Evolutionary conservation across 345 rosid species (phyloP), one percentile per base, ranked within the genome.

Genomic region (Draba incana): DNA sequence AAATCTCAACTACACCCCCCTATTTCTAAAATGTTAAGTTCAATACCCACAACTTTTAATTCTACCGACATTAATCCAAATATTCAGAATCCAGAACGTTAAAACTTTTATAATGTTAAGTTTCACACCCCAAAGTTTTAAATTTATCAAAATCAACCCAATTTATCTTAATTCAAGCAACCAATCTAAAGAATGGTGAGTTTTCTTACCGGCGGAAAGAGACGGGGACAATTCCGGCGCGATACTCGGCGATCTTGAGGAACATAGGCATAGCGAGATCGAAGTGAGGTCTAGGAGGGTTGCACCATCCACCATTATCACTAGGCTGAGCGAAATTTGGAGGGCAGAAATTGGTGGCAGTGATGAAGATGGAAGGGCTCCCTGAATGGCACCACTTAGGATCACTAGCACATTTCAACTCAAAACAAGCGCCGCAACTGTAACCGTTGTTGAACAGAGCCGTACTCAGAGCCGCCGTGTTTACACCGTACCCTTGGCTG

Each of bases 201-300:
- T 33, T 28, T 20, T 33, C 8, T 65, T 63, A 90, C 97, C 97
- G 83, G 82, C 97, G 95, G 78, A 81, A 86, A 46, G 85, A 48
- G 45, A 85, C 86, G 39, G 92, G 92, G 56, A 87, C 92, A 4
- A 85, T 87, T 5, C 92, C 90, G 39, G 92, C 92, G 0, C 85
- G 84, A 74, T 87, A 87, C 78, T 87, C 81, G 1, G 92, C 92
- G 44, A 87, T 83, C 77, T 85, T 85, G 10, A 85, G 89, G 75
- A 87, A 87, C 85, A 85, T 79, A 14, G 92, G 92, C 90, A 85
- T 85, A 42, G 92, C 86, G 3, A 87, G 85, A 71, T 87, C 92
- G 25, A 87, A 87, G 69, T 87, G 90, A 2, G 88, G 69, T 5
- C 86, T 81, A 27, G 92, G 92, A 52, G 92, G 92, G 78, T 87